Evolutionary conservation across 331 rosid genomes (phyloP).

Genomic region (Acacia concinna): DNA sequence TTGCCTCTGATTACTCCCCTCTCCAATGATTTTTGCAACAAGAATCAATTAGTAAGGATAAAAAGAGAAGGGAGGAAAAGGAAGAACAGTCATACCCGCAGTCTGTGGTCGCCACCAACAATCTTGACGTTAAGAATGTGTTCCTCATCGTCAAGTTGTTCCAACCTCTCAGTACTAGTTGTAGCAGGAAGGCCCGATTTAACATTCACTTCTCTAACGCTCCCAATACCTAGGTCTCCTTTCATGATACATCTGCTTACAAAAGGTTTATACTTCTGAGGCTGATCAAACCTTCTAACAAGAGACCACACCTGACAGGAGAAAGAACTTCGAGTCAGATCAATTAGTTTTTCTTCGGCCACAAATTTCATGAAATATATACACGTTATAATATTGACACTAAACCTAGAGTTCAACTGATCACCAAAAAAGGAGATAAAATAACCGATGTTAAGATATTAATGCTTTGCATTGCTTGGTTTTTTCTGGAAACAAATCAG

Average conservation of each 20-base stretch:
- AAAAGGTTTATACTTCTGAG: conserved; percentile 71
- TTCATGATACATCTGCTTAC: conserved; percentile 63
- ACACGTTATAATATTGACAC: conserved; percentile 17
- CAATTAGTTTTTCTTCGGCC: conserved; percentile 3
- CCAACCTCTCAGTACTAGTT: conserved; percentile 75
- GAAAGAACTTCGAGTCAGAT: conserved; percentile 16
- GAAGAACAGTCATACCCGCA: conserved; percentile 42
- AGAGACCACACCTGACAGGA: conserved; percentile 64
- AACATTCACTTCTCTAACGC: conserved; percentile 75
- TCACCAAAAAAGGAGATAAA: conserved; percentile 1
- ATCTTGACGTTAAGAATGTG: conserved; percentile 66
- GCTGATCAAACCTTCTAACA: conserved; percentile 79
- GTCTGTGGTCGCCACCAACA: conserved; percentile 77
- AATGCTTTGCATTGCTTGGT: background rate
- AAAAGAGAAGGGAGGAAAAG: background rate
- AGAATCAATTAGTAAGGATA: background rate
- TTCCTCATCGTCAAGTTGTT: conserved; percentile 66
- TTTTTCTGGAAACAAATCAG: conserved; percentile 10
- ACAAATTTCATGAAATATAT: conserved; percentile 27
- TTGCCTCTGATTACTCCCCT: background rate
- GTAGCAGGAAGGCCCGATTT: conserved; percentile 85
- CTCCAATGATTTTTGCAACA: background rate
- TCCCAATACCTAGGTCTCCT: conserved; percentile 71
- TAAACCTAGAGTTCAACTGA: background rate
- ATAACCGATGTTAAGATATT: background rate